Conservation (phyloP, 495 filamentous ascomycete species). For the Aspergillus conjunctus region DNA sequence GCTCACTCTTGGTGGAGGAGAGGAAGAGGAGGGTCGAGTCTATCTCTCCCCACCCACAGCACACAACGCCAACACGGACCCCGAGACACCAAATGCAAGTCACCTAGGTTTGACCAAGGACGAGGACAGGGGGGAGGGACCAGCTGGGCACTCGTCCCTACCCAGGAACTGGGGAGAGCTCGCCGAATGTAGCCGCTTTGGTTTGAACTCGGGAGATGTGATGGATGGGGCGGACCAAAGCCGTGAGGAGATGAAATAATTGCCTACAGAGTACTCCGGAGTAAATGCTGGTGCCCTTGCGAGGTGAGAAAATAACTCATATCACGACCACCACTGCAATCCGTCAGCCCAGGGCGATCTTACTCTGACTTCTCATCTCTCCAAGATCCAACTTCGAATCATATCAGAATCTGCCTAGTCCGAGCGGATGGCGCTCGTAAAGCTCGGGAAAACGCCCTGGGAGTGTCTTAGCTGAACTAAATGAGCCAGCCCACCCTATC, state of each 20-base stretch:
- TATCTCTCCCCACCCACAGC: background rate
- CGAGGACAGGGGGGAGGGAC: background rate
- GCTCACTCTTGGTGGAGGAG: background rate
- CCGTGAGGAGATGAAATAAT: background rate
- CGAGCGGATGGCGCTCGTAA: background rate
- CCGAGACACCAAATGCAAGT: background rate
- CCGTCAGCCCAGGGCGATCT: background rate
- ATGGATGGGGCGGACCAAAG: too few relatives aligned
- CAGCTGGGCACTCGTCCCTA: background rate
- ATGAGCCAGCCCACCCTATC: too few relatives aligned
- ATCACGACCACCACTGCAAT: background rate
- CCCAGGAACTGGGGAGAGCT: background rate
- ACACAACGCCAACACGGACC: background rate
- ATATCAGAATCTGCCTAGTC: background rate
- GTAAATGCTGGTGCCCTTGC: background rate
- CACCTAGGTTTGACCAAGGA: background rate
- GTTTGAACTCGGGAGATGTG: background rate
- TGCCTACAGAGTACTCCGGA: background rate
- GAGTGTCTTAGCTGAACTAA: background rate
- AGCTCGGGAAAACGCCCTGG: background rate
- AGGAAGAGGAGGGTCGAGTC: background rate
- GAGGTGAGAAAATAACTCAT: slow-evolving; percentile 4
- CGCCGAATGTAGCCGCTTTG: slow-evolving; percentile 1
- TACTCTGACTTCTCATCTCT: background rate
- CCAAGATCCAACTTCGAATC: background rate